These are phyloP conservation scores for Crithidia thermophila DNA, from an alignment of 208 protist species.

Conservation along the genomic window DNA sequence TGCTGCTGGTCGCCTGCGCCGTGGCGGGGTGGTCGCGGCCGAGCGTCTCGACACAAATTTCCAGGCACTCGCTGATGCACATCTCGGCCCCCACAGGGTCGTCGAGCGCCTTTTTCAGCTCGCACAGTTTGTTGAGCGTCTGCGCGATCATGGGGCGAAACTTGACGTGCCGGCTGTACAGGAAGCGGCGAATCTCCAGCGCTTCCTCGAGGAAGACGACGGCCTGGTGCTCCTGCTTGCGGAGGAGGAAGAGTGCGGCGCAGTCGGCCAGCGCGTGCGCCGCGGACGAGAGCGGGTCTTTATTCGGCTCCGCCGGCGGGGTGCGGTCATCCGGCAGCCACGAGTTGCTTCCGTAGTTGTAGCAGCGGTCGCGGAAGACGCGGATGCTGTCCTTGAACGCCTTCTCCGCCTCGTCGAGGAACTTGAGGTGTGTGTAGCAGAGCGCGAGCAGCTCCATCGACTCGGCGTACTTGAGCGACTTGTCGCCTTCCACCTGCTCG, in stretches of 20 bases:
- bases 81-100: slow-evolving; percentile 84
- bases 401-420: slow-evolving; percentile 90
- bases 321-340: slow-evolving; percentile 71
- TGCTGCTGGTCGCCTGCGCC: slow-evolving; percentile 85
- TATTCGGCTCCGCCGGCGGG: slow-evolving; percentile 70
- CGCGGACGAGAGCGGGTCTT: slow-evolving; percentile 76
- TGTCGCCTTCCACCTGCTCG: slow-evolving; percentile 74
- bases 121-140: slow-evolving; percentile 89
- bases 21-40: slow-evolving; percentile 84
- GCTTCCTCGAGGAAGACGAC: slow-evolving; percentile 88
- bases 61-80: slow-evolving; percentile 87
- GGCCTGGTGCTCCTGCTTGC: slow-evolving; percentile 63
- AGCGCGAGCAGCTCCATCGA: slow-evolving; percentile 83
- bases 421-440: slow-evolving; percentile 84
- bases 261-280: slow-evolving; percentile 90
- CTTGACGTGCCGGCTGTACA: slow-evolving; percentile 81
- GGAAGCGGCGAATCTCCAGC: slow-evolving; percentile 84
- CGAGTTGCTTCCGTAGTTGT: slow-evolving; percentile 78
- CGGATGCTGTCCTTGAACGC: slow-evolving; percentile 90
- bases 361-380: slow-evolving; percentile 79
- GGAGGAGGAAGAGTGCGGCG: slow-evolving; percentile 79
- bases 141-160: slow-evolving; percentile 91
- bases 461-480: slow-evolving; percentile 83
- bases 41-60: slow-evolving; percentile 83
- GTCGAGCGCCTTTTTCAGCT: slow-evolving; percentile 82